These are phyloP conservation scores for Schizosaccharomyces cryophilus DNA, from an alignment of 805 yeast species.

Conservation along the genomic window DNA sequence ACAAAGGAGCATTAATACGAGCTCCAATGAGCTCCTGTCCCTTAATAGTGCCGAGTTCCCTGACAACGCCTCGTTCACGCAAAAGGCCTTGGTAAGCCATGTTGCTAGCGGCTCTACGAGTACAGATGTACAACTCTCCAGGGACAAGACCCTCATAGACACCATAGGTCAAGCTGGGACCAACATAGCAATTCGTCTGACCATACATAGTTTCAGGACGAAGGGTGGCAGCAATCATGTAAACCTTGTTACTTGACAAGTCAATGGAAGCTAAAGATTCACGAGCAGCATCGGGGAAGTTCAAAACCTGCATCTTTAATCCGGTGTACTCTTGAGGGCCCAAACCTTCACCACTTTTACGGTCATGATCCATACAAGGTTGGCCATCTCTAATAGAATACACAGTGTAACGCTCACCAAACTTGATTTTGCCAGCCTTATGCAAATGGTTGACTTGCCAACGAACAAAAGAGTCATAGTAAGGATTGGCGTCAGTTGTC, in stretches of 20 bases:
- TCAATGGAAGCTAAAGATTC: slow-evolving; percentile 18
- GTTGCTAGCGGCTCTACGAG: slow-evolving; percentile 89
- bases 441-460: slow-evolving; percentile 88
- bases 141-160: slow-evolving; percentile 59
- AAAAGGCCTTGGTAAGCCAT: slow-evolving; percentile 89
- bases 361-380: slow-evolving; percentile 98
- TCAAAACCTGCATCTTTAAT: slow-evolving; percentile 54
- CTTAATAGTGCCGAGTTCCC: slow-evolving; percentile 29
- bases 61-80: slow-evolving; percentile 60
- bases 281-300: slow-evolving; percentile 32
- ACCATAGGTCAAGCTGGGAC: slow-evolving; percentile 84
- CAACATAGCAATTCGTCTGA: slow-evolving; percentile 92
- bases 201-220: slow-evolving; percentile 99
- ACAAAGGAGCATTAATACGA: slow-evolving; percentile 61
- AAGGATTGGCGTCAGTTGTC: slow-evolving; percentile 86
- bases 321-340: slow-evolving; percentile 91
- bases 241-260: slow-evolving; percentile 34
- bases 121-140: slow-evolving; percentile 53
- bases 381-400: slow-evolving; percentile 96
- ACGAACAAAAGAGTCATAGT: slow-evolving; percentile 79
- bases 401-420: slow-evolving; percentile 93
- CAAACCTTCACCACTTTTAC: slow-evolving; percentile 91
- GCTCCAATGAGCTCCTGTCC: slow-evolving; percentile 72
- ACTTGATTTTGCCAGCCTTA: slow-evolving; percentile 73
- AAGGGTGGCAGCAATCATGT: slow-evolving; percentile 82